Base-by-base conservation (phyloP, 352 stramenopile species). In the Phytophthora ramorum region DNA sequence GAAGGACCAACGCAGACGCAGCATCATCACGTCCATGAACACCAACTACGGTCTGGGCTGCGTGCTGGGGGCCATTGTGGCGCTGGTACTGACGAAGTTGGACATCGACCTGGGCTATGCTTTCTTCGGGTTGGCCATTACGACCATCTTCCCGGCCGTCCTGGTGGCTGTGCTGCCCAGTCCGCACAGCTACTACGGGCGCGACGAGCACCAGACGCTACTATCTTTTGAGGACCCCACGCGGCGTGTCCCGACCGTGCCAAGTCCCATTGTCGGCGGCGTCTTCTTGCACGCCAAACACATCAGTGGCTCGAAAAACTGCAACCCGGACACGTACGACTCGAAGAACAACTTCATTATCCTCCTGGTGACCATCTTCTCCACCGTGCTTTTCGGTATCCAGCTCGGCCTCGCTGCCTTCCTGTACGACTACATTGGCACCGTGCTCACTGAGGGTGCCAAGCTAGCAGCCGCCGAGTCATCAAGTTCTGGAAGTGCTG, bases 281-380 rank as follows among this genome's bases (percentile, higher is more conserved):
- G 86, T 95, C 19, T 93, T 95, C 22, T 72, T 95, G 52, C 86
- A 92, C 52, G 83, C 87, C 14, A 86, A 90, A 56, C 83, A 95
- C 65, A 83, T 90, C 44, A 81, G 73, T 7, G 76, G 75, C 34
- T 86, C 81, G 3, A 84, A 87, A 34, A 92, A 92, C 55, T 87
- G 78, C 58, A 92, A 93, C 50, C 83, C 86, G 9, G 86, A 95
- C 64, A 90, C 79, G 35, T 95, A 93, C 76, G 84, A 95, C 69
- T 75, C 84, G 20, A 78, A 86, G 64, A 92, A 85, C 65, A 95
- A 95, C 61, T 79, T 95, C 34, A 92, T 95, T 64, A 90, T 95
- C 58, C 52, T 95, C 49, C 78, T 93, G 16, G 86, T 91, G 26
- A 95, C 84, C n/a, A 87, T 95, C 45, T 89, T 91, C 51, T 70